Evolutionary conservation across 345 rosid genomes (phyloP), one percentile per base, ranked within the genome.

Genomic region (Eucalyptus tenuipes): DNA sequence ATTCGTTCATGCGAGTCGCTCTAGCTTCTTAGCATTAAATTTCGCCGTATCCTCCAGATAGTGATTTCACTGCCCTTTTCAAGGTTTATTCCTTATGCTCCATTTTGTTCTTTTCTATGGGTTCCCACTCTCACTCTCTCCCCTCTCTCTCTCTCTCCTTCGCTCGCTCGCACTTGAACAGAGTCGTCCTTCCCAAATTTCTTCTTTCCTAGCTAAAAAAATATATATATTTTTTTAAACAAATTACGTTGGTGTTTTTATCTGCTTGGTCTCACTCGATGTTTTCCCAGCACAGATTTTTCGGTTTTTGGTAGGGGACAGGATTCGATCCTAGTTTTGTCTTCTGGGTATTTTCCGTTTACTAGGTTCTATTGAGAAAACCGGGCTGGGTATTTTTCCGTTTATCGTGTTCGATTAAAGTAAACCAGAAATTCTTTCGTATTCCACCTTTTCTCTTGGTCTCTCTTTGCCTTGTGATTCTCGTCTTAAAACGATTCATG

Each of bases 51-150:
- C 86, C 88, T 91, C 86, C 84, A 85, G 98, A 95, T 93, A 90
- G 95, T 94, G 97, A 95, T 94, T 95, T 94, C 94, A 95, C 96
- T 97, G 93, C 95, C 92, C 94, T 92, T 97, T 95, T 95, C 97
- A 94, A 95, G 92, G 99, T 95, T 96, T 95, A 96, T 97, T 96
- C 98, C 95, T 96, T 96, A 44, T 95, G 40, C 94, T 93, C 94
- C 95, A 94, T 92, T 91, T 90, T 88, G 89, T 93, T 91, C 90
- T 88, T 91, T 94, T 90, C 93, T 89, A 86, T 88, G 89, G 49
- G 90, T 49, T 86, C 89, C 89, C 91, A 49, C 91, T 92, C 93
- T 92, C 93, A 88, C 89, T 90, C 87, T 49, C 90, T 86, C 87
- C 31, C 80, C 89, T 85, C 89, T 87, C 27, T 85, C 88, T 89